Conservation (phyloP, 495 filamentous ascomycete species). For the Podospora conica region DNA sequence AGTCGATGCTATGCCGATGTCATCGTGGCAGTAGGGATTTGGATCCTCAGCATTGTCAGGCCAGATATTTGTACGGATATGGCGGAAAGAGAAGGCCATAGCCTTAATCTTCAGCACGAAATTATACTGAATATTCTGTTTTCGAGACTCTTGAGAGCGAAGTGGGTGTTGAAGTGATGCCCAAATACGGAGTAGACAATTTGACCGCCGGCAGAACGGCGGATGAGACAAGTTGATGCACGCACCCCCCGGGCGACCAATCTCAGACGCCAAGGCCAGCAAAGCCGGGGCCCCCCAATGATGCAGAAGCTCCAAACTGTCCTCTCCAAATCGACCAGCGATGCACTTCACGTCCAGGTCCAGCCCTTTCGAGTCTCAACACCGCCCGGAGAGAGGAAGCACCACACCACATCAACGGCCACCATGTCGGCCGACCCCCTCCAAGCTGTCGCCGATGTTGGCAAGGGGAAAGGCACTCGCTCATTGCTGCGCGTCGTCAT, state of each 20-base stretch:
- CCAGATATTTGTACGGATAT: background rate
- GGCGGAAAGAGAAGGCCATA: background rate
- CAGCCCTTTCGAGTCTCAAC: conserved; percentile 23
- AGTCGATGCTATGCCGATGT: too few relatives aligned
- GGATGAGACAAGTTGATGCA: conserved; percentile 4
- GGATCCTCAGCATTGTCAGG: background rate
- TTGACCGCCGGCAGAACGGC: conserved; percentile 18
- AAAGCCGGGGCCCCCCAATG: conserved; percentile 15
- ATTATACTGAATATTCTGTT: background rate
- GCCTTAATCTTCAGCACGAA: background rate
- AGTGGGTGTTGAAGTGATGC: background rate
- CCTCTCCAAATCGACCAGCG: conserved; percentile 29
- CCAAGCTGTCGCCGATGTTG: conserved; percentile 36
- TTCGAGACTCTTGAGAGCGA: background rate
- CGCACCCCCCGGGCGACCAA: conserved; percentile 10
- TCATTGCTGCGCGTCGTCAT: conserved; percentile 87
- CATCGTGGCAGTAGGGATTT: background rate
- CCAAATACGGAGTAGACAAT: background rate
- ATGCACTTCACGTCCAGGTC: conserved; percentile 6
- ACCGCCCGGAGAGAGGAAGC: conserved; percentile 26
- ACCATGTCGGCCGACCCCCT: conserved; percentile 35
- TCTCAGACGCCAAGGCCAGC: conserved; percentile 23
- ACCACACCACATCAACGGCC: conserved; percentile 26
- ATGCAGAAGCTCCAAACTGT: conserved; percentile 40
- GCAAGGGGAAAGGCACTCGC: conserved; percentile 62